These are phyloP conservation scores for Candida ascalaphidarum DNA, from an alignment of 805 yeast genomes.

Conservation along the genomic window DNA sequence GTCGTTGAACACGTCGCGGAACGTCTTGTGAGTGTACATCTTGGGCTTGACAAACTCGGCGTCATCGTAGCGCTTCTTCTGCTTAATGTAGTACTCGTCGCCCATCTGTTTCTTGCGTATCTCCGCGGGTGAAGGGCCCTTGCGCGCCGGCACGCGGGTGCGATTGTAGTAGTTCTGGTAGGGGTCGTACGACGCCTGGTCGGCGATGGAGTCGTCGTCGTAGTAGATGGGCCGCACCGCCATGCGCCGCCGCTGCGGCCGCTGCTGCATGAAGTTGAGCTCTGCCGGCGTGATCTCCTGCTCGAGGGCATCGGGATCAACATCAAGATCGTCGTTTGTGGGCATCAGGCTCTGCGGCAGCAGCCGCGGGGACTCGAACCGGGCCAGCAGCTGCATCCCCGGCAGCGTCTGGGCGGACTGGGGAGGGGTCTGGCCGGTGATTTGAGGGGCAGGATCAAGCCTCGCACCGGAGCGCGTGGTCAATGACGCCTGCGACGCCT, in stretches of 20 bases:
- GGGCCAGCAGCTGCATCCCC: too few species aligned
- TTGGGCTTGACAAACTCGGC: conserved; percentile 26
- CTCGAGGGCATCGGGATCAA: conserved; percentile 16
- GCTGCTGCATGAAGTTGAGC: conserved; percentile 14
- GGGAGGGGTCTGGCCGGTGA: too few species aligned
- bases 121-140: too few species aligned
- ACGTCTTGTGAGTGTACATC: conserved; percentile 30
- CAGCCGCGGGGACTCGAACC: too few species aligned
- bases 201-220: background rate
- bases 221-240: conserved; percentile 1
- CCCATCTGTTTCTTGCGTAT: conserved; percentile 1
- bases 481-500: too few species aligned
- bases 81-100: conserved; percentile 28
- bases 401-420: too few species aligned
- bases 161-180: background rate
- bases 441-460: too few species aligned
- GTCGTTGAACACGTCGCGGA: conserved; percentile 26
- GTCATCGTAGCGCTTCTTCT: conserved; percentile 24
- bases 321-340: background rate
- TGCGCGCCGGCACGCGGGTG: background rate
- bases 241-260: conserved; percentile 1
- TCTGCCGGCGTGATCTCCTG: conserved; percentile 34
- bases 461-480: too few species aligned
- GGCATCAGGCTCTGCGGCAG: background rate
- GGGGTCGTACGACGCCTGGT: background rate